Conservation (phyloP, 176 grass and related monocot species). For the Areca catechu region DNA sequence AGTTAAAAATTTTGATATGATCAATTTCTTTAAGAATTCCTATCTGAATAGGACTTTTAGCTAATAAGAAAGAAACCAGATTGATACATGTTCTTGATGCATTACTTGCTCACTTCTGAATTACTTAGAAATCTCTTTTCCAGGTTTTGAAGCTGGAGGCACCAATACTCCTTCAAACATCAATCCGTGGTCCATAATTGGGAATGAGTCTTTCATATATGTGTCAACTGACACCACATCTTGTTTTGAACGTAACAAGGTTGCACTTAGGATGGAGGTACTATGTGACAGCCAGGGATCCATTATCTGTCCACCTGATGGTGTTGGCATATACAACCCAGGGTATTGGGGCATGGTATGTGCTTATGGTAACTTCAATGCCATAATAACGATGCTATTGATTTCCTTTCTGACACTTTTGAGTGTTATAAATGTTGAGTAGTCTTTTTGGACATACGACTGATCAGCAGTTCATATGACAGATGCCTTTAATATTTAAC, state of each 20-base stretch:
- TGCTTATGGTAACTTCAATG: constrained; percentile 1
- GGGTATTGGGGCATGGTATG: constrained; percentile 95
- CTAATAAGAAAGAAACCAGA: too few relatives aligned
- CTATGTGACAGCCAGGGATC: constrained; percentile 34
- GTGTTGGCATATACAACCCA: constrained; percentile 76
- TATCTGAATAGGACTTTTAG: too few relatives aligned
- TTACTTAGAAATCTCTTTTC: neutral
- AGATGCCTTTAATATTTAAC: neutral
- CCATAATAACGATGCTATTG: neutral
- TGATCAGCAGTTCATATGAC: neutral
- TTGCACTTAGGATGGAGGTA: constrained; percentile 66
- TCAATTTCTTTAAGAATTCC: too few relatives aligned
- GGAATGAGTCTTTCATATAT: constrained; percentile 36
- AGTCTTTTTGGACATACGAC: too few relatives aligned
- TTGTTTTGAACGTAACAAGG: constrained; percentile 44
- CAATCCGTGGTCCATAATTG: constrained; percentile 62
- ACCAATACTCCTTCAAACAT: constrained; percentile 66
- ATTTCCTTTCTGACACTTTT: neutral
- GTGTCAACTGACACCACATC: constrained; percentile 48
- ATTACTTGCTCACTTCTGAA: neutral
- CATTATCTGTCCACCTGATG: constrained; percentile 34
- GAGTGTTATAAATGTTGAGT: neutral
- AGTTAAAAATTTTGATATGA: too few relatives aligned
- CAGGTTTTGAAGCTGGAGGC: constrained; percentile 91
- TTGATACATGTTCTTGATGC: neutral